Percentiles rank a stretch among this genome's conserved stretches.
Conservation (phyloP, 106 monocot genomes). For the Narthecium ossifragum region DNA sequence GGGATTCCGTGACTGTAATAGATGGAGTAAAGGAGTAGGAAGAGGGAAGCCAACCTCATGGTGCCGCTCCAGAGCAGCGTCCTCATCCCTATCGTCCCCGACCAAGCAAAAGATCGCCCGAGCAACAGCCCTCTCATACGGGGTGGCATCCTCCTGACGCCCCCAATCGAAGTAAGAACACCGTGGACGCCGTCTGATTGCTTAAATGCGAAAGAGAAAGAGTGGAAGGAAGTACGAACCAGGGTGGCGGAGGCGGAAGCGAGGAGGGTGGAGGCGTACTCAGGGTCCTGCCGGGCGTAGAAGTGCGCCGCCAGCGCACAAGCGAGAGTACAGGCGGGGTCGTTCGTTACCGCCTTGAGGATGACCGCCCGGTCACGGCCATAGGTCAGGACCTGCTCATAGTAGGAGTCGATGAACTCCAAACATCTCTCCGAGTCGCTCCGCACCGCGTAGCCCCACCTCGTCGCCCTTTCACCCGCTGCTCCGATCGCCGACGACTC, state of each 20-base stretch:
- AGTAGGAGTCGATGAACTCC: slow-evolving; percentile 50
- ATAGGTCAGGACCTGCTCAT: slow-evolving; percentile 31
- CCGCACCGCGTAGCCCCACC: slow-evolving; percentile 45
- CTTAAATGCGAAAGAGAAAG: background rate
- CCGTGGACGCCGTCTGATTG: too few species aligned
- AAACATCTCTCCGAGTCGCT: slow-evolving; percentile 52
- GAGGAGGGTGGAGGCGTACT: slow-evolving; percentile 19
- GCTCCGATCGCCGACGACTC: too few species aligned
- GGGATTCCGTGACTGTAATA: too few species aligned
- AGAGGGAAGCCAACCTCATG: slow-evolving; percentile 21
- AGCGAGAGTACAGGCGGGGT: slow-evolving; percentile 52
- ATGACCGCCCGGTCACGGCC: slow-evolving; percentile 44
- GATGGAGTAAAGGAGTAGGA: too few species aligned
- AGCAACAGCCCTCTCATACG: slow-evolving; percentile 57
- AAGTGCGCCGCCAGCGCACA: slow-evolving; percentile 44
- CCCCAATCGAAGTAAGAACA: background rate
- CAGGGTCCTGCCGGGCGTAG: slow-evolving; percentile 17
- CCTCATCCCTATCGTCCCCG: slow-evolving; percentile 25
- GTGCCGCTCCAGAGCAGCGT: slow-evolving; percentile 29
- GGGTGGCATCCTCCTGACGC: slow-evolving; percentile 31
- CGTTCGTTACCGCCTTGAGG: slow-evolving; percentile 30
- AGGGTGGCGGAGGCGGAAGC: slow-evolving; percentile 14
- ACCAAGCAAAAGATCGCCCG: slow-evolving; percentile 37
- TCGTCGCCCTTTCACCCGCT: background rate
- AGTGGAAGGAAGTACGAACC: background rate